These are phyloP conservation scores for Calycina herbarum DNA, from an alignment of 2,329 filamentous ascomycete species.

Conservation along the genomic window DNA sequence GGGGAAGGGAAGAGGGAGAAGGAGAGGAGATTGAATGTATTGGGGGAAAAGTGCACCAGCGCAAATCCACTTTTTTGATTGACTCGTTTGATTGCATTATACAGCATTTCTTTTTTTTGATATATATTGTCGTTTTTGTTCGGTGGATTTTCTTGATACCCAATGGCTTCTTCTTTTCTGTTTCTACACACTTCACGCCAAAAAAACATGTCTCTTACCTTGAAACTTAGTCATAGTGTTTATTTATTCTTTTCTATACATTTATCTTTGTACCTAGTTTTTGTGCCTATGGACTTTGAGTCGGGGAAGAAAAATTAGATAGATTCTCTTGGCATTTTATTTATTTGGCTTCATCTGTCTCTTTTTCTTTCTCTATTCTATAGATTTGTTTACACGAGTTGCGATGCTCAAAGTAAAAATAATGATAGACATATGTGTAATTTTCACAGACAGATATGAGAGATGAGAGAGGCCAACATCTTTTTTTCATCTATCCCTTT, in stretches of 20 bases:
- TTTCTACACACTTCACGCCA: not conserved
- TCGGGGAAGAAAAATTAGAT: not conserved
- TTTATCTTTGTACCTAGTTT: not conserved
- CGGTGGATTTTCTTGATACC: constrained; percentile 5
- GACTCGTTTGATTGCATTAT: not conserved
- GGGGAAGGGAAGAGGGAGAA: not conserved
- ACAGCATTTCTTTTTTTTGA: not conserved
- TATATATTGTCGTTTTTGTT: not conserved
- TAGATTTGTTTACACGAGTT: not conserved
- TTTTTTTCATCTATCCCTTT: not conserved
- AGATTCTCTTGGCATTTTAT: not conserved
- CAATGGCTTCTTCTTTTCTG: not conserved
- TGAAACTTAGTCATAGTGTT: not conserved
- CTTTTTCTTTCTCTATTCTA: not conserved
- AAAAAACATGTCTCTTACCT: not conserved
- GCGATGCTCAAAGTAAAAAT: not conserved
- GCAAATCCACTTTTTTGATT: not conserved
- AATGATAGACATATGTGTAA: not conserved
- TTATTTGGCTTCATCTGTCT: not conserved
- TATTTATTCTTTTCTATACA: not conserved
- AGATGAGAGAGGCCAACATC: not conserved
- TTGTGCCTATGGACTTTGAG: not conserved
- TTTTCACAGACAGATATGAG: not conserved
- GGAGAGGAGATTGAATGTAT: not conserved
- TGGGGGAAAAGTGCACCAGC: not conserved